A percentile compares a stretch with the other conserved stretches of the same genome.
phyloP scores from a whole-genome alignment of 331 rosid species.

The Malus hybrid region DNA sequence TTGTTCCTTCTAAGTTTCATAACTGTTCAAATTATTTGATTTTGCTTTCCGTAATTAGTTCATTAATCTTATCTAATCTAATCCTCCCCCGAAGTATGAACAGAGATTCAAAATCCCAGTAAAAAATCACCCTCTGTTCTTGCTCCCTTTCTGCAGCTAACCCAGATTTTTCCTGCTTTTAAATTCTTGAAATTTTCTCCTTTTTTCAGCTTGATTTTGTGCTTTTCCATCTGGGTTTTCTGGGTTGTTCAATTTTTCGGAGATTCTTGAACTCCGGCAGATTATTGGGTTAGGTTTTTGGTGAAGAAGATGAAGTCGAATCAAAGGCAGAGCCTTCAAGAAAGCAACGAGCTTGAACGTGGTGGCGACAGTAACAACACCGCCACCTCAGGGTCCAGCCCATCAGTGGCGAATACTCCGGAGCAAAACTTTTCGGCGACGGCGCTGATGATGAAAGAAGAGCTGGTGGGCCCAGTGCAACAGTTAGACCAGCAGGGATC shows the following conservation, averaged over 20 bases:
- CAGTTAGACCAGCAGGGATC: conserved; percentile 23
- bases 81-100: conserved; percentile 26
- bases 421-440: conserved; percentile 14
- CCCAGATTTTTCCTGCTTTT: neutral
- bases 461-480: conserved; percentile 28
- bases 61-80: conserved; percentile 18
- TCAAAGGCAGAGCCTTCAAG: conserved; percentile 11
- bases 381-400: conserved; percentile 12
- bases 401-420: conserved; percentile 8
- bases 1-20: neutral
- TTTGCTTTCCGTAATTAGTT: conserved; percentile 10
- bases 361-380: neutral
- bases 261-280: neutral
- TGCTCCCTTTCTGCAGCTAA: neutral
- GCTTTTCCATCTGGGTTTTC: conserved; percentile 14
- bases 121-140: conserved; percentile 14
- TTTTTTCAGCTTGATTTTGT: neutral
- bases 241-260: neutral
- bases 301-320: conserved; percentile 27
- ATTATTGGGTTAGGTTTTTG: neutral
- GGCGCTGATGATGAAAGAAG: conserved; percentile 41
- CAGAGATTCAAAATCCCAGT: conserved; percentile 30
- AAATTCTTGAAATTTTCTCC: neutral
- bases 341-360: conserved; percentile 17
- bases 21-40: neutral